Base-by-base conservation (phyloP, 306 rosid genomes). In the Citrullus amarus region DNA sequence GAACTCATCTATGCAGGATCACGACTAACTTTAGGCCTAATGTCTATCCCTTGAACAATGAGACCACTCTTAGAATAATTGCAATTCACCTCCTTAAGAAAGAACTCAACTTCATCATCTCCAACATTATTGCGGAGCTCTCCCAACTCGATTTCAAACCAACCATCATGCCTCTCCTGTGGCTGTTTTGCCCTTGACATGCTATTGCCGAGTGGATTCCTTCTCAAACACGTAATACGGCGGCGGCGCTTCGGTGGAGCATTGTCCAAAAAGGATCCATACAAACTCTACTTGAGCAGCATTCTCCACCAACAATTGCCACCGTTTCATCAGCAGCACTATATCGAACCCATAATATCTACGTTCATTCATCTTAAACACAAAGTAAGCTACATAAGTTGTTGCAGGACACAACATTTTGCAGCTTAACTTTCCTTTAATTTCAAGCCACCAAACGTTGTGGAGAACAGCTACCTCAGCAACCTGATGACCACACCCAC, bases 351-450 rank as follows among this genome's bases (percentile, higher is more conserved):
- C 72, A 48, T 41, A 22, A 50, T 32, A 62, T 2, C 9, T 5
- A 6, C 32, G 18, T 60, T 63, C 43, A 6, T 6, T 17, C 80
- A 78, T 63, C 60, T 78, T 63, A 70, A 78, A 78, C 25, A 78
- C 80, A 8, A 78, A 78, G 48, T 62, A 78, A 78, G 80, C 74
- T 30, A 34, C 80, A 63, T 78, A 78, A 15, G 60, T 78, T 48
- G 80, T 78, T 28, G 72, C 73, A 41, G 72, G 18, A 44, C 36
- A 62, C 60, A 78, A 32, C 72, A 78, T 25, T 50, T 39, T 67
- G 54, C 73, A 14, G 17, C 73, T 44, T 46, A 78, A 25, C 57
- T 48, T 61, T 28, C 60, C 80, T 15, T 74, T 56, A 9, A 78
- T 50, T 25, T 62, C 75, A 34, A 78, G 32, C 75, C 75, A 78